These are phyloP conservation scores for Aphanomyces euteiches DNA, from an alignment of 352 stramenopile species.

Conservation along the genomic window DNA sequence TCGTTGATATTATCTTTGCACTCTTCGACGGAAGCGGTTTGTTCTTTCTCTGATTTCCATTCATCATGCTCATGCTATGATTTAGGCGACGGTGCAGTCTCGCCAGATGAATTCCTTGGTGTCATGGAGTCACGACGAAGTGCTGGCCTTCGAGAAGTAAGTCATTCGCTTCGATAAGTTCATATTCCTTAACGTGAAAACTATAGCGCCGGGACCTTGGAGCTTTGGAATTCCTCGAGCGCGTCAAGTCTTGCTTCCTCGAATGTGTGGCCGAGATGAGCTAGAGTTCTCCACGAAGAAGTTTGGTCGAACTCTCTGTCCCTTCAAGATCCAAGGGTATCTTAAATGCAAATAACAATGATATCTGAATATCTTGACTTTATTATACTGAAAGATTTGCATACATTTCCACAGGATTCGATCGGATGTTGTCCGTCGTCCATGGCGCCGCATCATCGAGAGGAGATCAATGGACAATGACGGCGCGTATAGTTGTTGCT, in stretches of 20 bases:
- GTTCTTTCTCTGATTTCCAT: conserved; percentile 17
- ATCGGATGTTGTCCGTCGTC: too few relatives aligned
- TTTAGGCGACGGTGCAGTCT: conserved; percentile 69
- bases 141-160: conserved; percentile 74
- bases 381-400: background rate
- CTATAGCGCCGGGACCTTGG: conserved; percentile 68
- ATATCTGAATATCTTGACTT: background rate
- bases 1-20: conserved; percentile 82
- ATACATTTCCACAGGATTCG: too few relatives aligned
- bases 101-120: conserved; percentile 76
- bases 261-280: conserved; percentile 4
- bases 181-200: background rate
- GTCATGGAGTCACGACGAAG: conserved; percentile 86
- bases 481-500: background rate
- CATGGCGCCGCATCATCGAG: too few relatives aligned
- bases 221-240: conserved; percentile 58
- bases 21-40: conserved; percentile 77
- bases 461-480: too few relatives aligned
- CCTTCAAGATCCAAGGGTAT: background rate
- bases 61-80: conserved; percentile 6
- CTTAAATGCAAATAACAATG: background rate
- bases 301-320: background rate
- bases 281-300: background rate
- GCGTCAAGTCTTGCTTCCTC: conserved; percentile 51
- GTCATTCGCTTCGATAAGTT: too few relatives aligned